Percentiles rank a stretch among this genome's conserved stretches.
Conservation (phyloP, 2,329 filamentous ascomycete species). For the Dothistroma pini region DNA sequence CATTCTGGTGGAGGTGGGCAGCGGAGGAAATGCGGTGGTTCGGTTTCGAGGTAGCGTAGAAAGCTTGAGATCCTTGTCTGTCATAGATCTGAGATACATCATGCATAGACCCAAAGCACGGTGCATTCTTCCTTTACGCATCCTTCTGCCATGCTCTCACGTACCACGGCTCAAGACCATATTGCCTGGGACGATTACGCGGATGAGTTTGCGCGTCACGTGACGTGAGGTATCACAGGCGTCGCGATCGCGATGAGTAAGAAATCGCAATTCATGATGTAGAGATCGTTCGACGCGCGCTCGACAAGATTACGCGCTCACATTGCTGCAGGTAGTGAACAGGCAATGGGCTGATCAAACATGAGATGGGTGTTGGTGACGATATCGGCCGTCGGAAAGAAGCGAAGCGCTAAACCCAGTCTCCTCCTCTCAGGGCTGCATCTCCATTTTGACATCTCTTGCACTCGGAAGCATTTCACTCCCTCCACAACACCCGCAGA, state of each 20-base stretch:
- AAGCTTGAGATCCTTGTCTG: neutral
- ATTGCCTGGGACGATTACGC: neutral
- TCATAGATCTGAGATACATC: neutral
- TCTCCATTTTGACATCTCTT: neutral
- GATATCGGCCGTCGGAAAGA: too few relatives aligned
- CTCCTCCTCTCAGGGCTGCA: neutral
- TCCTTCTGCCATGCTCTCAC: neutral
- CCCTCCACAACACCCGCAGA: neutral
- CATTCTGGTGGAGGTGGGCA: neutral
- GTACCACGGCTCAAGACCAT: neutral
- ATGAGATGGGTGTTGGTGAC: too few relatives aligned
- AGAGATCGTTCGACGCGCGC: too few relatives aligned
- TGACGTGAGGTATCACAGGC: too few relatives aligned
- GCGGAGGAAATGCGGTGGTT: conserved; percentile 3
- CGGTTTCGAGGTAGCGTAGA: neutral
- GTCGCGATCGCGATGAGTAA: too few relatives aligned
- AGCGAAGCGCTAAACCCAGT: too few relatives aligned
- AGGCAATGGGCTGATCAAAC: too few relatives aligned
- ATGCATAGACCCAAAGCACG: neutral
- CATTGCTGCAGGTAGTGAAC: too few relatives aligned
- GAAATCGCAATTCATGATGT: too few relatives aligned
- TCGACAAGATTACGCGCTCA: too few relatives aligned
- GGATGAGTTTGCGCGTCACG: neutral
- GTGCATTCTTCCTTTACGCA: neutral
- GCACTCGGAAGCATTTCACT: neutral